Conservation (phyloP, 805 yeast species). For the Yarrowia sp. region DNA sequence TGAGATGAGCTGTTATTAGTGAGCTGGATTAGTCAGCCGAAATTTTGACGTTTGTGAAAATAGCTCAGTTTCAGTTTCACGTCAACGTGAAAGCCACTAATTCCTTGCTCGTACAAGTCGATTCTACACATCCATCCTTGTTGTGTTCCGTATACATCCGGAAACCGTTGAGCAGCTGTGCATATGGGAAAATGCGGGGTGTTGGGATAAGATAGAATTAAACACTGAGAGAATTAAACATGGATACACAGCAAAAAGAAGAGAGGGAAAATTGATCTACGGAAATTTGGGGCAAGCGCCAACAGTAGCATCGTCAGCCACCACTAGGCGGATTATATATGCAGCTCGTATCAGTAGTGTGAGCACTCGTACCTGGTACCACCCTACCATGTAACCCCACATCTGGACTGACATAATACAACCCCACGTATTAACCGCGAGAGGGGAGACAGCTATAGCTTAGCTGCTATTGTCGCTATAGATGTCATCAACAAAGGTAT, state of each 20-base stretch:
- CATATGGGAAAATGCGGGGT: constrained; percentile 22
- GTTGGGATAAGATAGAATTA: constrained; percentile 2
- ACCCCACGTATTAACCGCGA: neutral
- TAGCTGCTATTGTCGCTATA: neutral
- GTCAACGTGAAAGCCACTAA: too few relatives aligned
- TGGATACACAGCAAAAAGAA: too few relatives aligned
- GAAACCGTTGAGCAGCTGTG: constrained; percentile 20
- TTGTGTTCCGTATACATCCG: neutral
- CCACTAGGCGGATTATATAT: too few relatives aligned
- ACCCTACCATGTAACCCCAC: neutral
- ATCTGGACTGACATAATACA: neutral
- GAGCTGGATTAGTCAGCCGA: neutral
- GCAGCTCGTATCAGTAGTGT: too few relatives aligned
- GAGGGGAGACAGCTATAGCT: too few relatives aligned
- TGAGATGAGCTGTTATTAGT: too few relatives aligned
- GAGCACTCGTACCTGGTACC: too few relatives aligned
- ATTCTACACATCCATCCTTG: neutral
- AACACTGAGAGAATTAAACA: too few relatives aligned
- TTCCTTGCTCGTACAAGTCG: too few relatives aligned
- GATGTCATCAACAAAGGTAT: constrained; percentile 6
- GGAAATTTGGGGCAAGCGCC: neutral
- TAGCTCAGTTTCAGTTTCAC: neutral
- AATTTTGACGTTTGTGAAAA: neutral
- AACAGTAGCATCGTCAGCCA: too few relatives aligned
- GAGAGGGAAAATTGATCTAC: too few relatives aligned